phyloP scores from a whole-genome alignment of 441 rosid species.

The Jatropha podagrica region DNA sequence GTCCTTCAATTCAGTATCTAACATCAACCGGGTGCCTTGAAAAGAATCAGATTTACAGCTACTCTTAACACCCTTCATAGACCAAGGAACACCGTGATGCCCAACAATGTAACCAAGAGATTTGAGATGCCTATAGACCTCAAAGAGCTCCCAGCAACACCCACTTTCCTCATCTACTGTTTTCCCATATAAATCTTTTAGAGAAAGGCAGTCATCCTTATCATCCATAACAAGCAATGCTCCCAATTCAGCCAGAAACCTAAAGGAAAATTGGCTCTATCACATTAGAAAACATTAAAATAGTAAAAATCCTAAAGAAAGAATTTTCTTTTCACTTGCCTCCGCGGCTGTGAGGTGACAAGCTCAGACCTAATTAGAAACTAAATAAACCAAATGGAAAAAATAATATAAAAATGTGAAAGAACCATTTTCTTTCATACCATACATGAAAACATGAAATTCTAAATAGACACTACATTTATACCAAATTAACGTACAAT shows the following conservation, averaged over 20 bases:
- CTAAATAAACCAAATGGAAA: too few species aligned
- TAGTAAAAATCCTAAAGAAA: neutral
- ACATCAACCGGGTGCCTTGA: slow-evolving; percentile 14
- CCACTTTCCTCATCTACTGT: slow-evolving; percentile 44
- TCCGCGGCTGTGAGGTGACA: too few species aligned
- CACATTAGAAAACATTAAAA: neutral
- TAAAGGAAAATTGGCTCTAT: slow-evolving; percentile 13
- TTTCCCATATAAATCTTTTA: slow-evolving; percentile 54
- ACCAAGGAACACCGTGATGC: slow-evolving; percentile 69
- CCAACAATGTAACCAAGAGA: slow-evolving; percentile 73
- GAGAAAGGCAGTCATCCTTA: slow-evolving; percentile 35
- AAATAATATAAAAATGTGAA: too few species aligned
- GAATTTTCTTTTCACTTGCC: neutral
- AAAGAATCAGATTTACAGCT: slow-evolving; percentile 19
- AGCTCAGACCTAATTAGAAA: too few species aligned
- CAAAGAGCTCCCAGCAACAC: slow-evolving; percentile 61
- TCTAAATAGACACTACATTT: too few species aligned
- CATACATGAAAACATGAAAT: too few species aligned
- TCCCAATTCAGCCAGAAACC: slow-evolving; percentile 81
- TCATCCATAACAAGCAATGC: slow-evolving; percentile 53
- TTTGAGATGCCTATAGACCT: slow-evolving; percentile 67
- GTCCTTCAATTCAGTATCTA: slow-evolving; percentile 14
- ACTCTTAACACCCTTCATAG: slow-evolving; percentile 37
- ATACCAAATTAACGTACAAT: slow-evolving; percentile 36
- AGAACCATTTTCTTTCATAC: too few species aligned